Conservation (phyloP, 805 yeast species). For the Maudiozyma serrabonitensis region DNA sequence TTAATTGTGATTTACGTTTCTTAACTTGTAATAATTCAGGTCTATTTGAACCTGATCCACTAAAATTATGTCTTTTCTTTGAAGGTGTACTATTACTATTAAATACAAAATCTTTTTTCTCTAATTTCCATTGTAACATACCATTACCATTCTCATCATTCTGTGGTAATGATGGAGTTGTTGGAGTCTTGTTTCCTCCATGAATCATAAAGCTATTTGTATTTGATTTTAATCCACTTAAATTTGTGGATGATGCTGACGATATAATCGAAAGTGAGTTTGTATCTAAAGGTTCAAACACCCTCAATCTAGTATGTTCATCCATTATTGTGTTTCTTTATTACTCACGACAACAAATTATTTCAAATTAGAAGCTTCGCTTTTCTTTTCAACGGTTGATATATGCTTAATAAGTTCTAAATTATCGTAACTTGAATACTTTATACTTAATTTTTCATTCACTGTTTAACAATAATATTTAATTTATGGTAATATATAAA, state of each 20-base stretch:
- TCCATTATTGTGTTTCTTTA: slow-evolving; percentile 4
- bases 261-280: slow-evolving; percentile 20
- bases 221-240: slow-evolving; percentile 3
- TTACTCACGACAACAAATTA: background rate
- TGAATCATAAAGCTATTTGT: background rate
- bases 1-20: slow-evolving; percentile 17
- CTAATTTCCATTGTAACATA: slow-evolving; percentile 22
- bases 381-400: no score
- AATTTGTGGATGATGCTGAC: slow-evolving; percentile 12
- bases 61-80: slow-evolving; percentile 7
- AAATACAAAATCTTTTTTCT: slow-evolving; percentile 20
- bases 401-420: no score
- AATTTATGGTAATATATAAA: no score
- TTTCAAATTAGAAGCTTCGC: no score
- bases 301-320: slow-evolving; percentile 9
- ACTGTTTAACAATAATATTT: no score
- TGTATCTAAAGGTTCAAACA: slow-evolving; percentile 21
- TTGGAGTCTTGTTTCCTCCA: slow-evolving; percentile 5
- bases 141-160: slow-evolving; percentile 10
- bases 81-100: slow-evolving; percentile 27
- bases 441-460: no score
- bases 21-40: slow-evolving; percentile 8
- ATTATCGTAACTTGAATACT: no score
- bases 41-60: background rate
- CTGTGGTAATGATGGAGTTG: slow-evolving; percentile 9